Evolutionary conservation across 768 basidiomycete genomes (phyloP), one percentile per base, ranked within the genome.

Genomic region (Leucogyrophana mollusca): DNA sequence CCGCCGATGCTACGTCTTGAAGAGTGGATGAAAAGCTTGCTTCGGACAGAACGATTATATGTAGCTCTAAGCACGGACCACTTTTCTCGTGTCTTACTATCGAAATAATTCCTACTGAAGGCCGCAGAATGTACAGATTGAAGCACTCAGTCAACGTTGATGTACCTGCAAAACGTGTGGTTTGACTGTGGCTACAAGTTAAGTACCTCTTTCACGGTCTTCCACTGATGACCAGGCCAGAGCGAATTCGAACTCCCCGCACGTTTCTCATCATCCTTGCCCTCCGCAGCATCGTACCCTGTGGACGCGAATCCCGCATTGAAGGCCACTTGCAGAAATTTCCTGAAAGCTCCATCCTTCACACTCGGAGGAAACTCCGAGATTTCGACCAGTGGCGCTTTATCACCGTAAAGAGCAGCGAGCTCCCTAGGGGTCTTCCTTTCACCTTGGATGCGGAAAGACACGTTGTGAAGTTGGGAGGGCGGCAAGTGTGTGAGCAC

Each of bases 91-190:
- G 82, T 70, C 57, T 87, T 88, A 44, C 95, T 86, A 59, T 87
- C 79, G 0, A 94, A 92, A 0, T 87, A 87, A 53, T 97, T 75
- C 46, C 77, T 69, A 4, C 87, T 89, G 39, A 97, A 76, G 0
- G 87, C 67, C 1, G 94, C 94, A 66, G 97, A 93, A 66, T 93
- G 97, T 60, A 94, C 87, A 0, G 93, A 86, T 0, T 91, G 95
- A 50, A 95, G 83, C 61, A 99, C n/a, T n/a, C n/a, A n/a, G n/a
- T 85, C 77, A 95, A 97, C 2, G 84, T 82, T 68, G 98, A 97
- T 0, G 93, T 92, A 7, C 83, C 65, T 5, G 74, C 74, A 2
- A 82, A 65, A 54, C 95, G n/a, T n/a, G n/a, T n/a, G n/a, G n/a
- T n/a, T n/a, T n/a, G n/a, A n/a, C n/a, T n/a, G n/a, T n/a, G n/a